Evolutionary conservation across 768 basidiomycete species (phyloP), one percentile per base, ranked within the genome.

Genomic region (Amanita jacksonii): DNA sequence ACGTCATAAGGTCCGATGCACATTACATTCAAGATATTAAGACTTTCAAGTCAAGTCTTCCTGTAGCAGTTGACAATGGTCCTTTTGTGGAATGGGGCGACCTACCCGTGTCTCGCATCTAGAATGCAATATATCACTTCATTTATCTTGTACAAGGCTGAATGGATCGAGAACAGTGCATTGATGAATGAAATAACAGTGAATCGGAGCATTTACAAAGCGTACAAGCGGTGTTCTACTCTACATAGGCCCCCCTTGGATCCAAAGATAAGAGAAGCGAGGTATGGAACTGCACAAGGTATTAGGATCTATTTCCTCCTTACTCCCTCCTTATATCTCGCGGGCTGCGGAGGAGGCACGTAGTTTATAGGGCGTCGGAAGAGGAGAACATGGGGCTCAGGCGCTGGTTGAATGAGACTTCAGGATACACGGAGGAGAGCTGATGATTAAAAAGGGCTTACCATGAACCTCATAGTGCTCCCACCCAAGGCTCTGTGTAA

Each of bases 401-500:
- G 91, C 32, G 86, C 89, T 91, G 43, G 38, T 19, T 41, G 28
- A 39, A 44, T 49, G 33, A 38, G 41, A 23, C 41, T 12, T 37
- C 10, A 49, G 30, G 9, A n/a, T 34, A 32, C 22, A 16, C 20
- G 31, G 20, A 20, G 25, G 13, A 15, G 20, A 36, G 43, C 38
- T 36, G n/a, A 44, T 40, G 22, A 44, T 41, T 39, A 34, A 13
- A 12, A 16, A 39, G 38, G n/a, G 50, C 72, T 50, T 50, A 84
- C 91, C 87, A 56, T 97, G 93, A n/a, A 93, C 87, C 68, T 93
- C 92, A 55, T 93, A 97, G 55, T 96, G 92, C 57, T 89, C 86
- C 92, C 93, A 98, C 3, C 93, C 93, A 18, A 94, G 69, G 62
- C 88, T 92, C 65, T 99, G 94, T 32, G 85, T 86, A 50, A 97